Percentiles rank a stretch among this genome's conserved stretches.
These are phyloP conservation scores for Aspergillus indologenus DNA, from an alignment of 495 filamentous ascomycete genomes.

Conservation along the genomic window DNA sequence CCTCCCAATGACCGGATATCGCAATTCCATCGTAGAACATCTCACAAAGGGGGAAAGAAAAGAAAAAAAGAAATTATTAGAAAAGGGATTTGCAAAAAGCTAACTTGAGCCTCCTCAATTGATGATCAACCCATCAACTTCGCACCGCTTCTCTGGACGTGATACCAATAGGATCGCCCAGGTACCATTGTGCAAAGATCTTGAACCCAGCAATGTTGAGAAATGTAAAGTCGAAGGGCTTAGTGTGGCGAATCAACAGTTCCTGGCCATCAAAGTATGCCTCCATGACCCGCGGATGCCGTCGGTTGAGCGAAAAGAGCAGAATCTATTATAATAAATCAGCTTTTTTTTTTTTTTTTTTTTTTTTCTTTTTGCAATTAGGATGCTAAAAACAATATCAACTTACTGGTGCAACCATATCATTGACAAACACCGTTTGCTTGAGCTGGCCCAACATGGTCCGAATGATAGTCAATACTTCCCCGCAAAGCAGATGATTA, in stretches of 20 bases:
- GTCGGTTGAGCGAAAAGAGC: slow-evolving; percentile 10
- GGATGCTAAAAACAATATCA: neutral
- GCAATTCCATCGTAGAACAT: too few species aligned
- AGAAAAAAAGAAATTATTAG: too few species aligned
- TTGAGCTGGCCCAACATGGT: slow-evolving; percentile 16
- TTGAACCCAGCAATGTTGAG: slow-evolving; percentile 15
- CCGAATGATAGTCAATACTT: slow-evolving; percentile 11
- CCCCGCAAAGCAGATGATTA: too few species aligned
- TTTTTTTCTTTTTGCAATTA: neutral
- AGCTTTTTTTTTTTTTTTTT: too few species aligned
- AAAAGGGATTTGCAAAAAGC: slow-evolving; percentile 10
- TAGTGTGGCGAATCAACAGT: slow-evolving; percentile 15
- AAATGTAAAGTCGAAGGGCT: slow-evolving; percentile 12
- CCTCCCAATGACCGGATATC: neutral
- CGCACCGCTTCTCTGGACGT: neutral
- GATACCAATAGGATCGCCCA: slow-evolving; percentile 8
- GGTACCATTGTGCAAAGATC: slow-evolving; percentile 16
- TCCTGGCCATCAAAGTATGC: slow-evolving; percentile 19
- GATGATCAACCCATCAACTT: slow-evolving; percentile 5
- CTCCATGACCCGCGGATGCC: slow-evolving; percentile 15
- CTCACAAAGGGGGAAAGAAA: too few species aligned
- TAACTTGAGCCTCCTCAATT: neutral
- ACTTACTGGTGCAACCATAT: slow-evolving; percentile 16
- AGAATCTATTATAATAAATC: slow-evolving; percentile 8
- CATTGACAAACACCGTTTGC: slow-evolving; percentile 10